Evolutionary conservation across 495 filamentous ascomycete genomes (phyloP).

Genomic region (Delitschia confertaspora): DNA sequence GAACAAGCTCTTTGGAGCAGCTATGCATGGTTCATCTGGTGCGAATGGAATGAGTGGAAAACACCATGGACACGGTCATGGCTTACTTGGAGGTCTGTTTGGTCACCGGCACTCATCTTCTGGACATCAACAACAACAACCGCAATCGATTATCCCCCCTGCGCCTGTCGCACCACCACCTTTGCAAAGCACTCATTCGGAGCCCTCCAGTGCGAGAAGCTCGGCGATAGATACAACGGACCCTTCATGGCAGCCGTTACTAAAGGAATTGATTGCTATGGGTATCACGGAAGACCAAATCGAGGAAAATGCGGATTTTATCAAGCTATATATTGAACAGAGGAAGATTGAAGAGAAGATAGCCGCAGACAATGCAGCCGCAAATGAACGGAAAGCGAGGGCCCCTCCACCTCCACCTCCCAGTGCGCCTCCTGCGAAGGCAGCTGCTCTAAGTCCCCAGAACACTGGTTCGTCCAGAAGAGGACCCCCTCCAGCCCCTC

Average conservation of each 20-base stretch:
- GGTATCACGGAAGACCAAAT: conserved; percentile 91
- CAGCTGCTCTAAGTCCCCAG: conserved; percentile 53
- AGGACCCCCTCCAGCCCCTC: conserved; percentile 75
- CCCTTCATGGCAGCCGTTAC: conserved; percentile 71
- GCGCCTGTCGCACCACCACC: conserved; percentile 23
- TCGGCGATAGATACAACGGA: conserved; percentile 72
- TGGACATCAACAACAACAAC: conserved; percentile 45
- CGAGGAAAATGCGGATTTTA: conserved; percentile 86
- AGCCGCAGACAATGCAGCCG: conserved; percentile 28
- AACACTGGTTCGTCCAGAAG: conserved; percentile 52
- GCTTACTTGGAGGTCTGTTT: conserved; percentile 41
- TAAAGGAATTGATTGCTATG: conserved; percentile 74
- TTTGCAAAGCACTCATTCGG: conserved; percentile 27
- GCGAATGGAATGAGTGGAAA: conserved; percentile 34
- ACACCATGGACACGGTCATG: conserved; percentile 17
- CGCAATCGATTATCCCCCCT: conserved; percentile 44
- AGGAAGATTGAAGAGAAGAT: conserved; percentile 52
- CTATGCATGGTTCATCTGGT: conserved; percentile 26
- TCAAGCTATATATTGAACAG: conserved; percentile 80
- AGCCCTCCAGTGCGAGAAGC: conserved; percentile 36
- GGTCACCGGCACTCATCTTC: conserved; percentile 59
- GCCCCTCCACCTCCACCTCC: conserved; percentile 57
- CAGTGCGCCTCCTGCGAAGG: conserved; percentile 32
- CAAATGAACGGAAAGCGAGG: conserved; percentile 43
- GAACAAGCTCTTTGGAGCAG: conserved; percentile 59